Base-by-base conservation (phyloP, 306 rosid genomes). In the Arachis hypogaea region DNA sequence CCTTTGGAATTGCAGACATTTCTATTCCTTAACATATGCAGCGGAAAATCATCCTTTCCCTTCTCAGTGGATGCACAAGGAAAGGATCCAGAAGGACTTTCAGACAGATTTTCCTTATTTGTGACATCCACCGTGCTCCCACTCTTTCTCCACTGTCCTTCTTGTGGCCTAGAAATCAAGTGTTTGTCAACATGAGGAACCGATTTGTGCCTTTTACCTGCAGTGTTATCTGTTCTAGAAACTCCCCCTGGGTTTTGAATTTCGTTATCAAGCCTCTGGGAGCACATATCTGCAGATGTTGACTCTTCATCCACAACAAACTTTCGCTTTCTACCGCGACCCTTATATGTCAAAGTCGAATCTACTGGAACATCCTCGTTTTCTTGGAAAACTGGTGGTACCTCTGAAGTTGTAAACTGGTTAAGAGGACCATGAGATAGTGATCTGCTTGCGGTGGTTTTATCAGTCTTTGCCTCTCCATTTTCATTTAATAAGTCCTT, bases 151-250 rank as follows among this genome's bases (percentile, higher is more conserved):
- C 52, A 77, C 30, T 67, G 68, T 62, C 69, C 85, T 78, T 76
- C 68, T 59, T 65, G 77, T 69, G 73, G 89, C 73, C 46, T 74
- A 33, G 87, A 75, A 62, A 76, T 72, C 51, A 85, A 83, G 78
- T 59, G 73, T 36, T 83, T 76, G 54, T 82, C 78, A 69, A 52
- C 7, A 43, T 65, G 61, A 63, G 80, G 83, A 73, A 65, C 78
- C 81, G 63, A 86, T 77, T 75, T 88, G 80, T 58, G 70, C 78
- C 85, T 93, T 85, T 89, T 94, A 41, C 80, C 75, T 67, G 9
- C 46, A 5, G 46, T 43, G 36, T 65, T 75, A 73, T 57, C 59
- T 38, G 78, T 59, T 79, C 84, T 85, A 72, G 72, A 77, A 69
- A n/a, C 83, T 46, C 56, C 73, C 73, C 66, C 77, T 51, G 54